phyloP scores from a whole-genome alignment of 2,329 filamentous ascomycete species.

The Colletotrichum gloeosporioides region DNA sequence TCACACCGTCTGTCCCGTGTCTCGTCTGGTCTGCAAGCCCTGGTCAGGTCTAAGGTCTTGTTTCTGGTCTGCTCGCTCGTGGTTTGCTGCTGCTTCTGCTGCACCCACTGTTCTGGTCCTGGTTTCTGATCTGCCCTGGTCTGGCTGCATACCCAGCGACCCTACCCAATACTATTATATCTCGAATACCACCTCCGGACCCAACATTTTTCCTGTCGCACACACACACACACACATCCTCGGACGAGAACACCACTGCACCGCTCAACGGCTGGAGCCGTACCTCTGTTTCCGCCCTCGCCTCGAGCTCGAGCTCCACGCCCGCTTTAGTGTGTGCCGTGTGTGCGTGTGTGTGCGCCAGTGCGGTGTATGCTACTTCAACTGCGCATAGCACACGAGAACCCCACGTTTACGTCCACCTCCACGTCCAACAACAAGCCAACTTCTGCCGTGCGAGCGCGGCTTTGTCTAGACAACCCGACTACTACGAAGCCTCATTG shows the following conservation, averaged over 20 bases:
- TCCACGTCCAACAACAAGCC: neutral
- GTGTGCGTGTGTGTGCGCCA: neutral
- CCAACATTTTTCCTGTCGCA: conserved; percentile 1
- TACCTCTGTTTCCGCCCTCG: neutral
- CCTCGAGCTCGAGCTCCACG: conserved; percentile 14
- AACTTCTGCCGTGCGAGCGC: conserved; percentile 10
- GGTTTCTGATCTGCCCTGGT: conserved; percentile 15
- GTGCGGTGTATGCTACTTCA: conserved; percentile 11
- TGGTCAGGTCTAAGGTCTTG: neutral
- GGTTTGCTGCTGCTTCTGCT: conserved; percentile 6
- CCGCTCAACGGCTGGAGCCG: conserved; percentile 18
- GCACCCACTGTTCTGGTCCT: conserved; percentile 13
- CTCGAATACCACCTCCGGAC: conserved; percentile 12
- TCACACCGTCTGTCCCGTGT: conserved; percentile 5
- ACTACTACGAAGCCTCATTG: neutral
- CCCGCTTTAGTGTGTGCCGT: neutral
- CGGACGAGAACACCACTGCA: conserved; percentile 7
- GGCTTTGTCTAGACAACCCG: neutral
- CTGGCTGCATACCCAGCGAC: conserved; percentile 17
- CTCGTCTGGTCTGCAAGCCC: neutral
- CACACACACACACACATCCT: conserved; percentile 6
- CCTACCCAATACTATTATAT: conserved; percentile 16
- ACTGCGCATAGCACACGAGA: conserved; percentile 2
- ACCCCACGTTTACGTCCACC: neutral
- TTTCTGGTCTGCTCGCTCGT: neutral